Evolutionary conservation across 768 basidiomycete genomes (phyloP).

Genomic region (Boletus tylopilopsis): DNA sequence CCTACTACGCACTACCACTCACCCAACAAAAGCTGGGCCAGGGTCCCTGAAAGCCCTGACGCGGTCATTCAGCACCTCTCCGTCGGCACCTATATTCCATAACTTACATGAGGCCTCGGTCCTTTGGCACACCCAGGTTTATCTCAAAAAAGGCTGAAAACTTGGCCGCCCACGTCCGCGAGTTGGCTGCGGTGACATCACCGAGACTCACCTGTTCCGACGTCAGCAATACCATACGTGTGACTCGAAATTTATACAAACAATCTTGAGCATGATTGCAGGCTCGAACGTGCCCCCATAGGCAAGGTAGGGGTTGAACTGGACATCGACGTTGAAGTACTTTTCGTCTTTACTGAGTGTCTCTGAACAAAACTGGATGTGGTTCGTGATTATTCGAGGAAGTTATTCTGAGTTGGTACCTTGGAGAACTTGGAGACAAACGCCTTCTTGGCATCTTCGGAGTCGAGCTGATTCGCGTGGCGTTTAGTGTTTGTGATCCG

Average conservation of each 20-base stretch:
- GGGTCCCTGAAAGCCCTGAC: slow-evolving; percentile 26
- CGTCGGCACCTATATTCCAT: not conserved
- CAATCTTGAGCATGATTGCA: slow-evolving; percentile 55
- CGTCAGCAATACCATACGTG: not conserved
- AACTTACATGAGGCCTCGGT: slow-evolving; percentile 60
- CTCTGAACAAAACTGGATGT: slow-evolving; percentile 46
- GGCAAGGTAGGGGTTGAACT: slow-evolving; percentile 55
- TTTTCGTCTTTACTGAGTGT: slow-evolving; percentile 52
- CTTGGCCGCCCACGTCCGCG: slow-evolving; percentile 51
- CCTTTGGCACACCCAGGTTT: slow-evolving; percentile 45
- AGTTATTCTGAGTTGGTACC: slow-evolving; percentile 28
- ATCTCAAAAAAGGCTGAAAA: slow-evolving; percentile 53
- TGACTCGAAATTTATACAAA: slow-evolving; percentile 32
- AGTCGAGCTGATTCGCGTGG: slow-evolving; percentile 6
- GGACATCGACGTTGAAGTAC: slow-evolving; percentile 52
- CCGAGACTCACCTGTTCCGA: slow-evolving; percentile 49
- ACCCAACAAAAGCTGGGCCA: slow-evolving; percentile 25
- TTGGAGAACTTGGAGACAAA: slow-evolving; percentile 54
- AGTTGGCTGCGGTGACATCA: slow-evolving; percentile 44
- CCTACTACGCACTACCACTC: not conserved
- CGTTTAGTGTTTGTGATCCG: not conserved
- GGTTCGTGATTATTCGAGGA: not conserved
- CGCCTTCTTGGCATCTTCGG: slow-evolving; percentile 29
- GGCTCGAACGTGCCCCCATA: slow-evolving; percentile 65
- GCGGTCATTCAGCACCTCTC: not conserved